These are phyloP conservation scores for Sporobolomyces roseus DNA, from an alignment of 768 basidiomycete genomes.

Conservation along the genomic window DNA sequence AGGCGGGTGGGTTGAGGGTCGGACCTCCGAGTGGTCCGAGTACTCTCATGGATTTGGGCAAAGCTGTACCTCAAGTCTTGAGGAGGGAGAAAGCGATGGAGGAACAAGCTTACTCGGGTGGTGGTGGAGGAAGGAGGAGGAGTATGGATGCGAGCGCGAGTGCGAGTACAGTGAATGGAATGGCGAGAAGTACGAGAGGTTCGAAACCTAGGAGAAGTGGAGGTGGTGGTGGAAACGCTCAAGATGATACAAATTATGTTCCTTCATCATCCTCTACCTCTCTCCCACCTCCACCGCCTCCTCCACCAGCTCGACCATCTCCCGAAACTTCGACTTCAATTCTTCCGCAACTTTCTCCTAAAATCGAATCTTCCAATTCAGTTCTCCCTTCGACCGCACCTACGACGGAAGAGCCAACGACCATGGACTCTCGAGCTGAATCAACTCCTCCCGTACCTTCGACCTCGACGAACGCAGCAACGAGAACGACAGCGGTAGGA, in stretches of 20 bases:
- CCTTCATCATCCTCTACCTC: slow-evolving; percentile 6
- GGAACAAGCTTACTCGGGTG: too few relatives aligned
- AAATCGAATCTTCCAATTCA: not conserved
- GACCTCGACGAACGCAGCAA: not conserved
- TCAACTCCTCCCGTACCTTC: not conserved
- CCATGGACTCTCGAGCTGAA: not conserved
- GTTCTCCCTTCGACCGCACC: not conserved
- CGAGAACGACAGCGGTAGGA: slow-evolving; percentile 3
- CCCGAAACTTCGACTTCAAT: not conserved
- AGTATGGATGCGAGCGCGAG: not conserved
- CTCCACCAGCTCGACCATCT: not conserved
- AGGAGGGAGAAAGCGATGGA: slow-evolving; percentile 1
- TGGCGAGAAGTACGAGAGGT: slow-evolving; percentile 5
- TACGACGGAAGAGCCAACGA: not conserved
- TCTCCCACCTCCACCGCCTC: not conserved
- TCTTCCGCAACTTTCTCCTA: not conserved
- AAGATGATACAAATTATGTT: not conserved
- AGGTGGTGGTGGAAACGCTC: too few relatives aligned
- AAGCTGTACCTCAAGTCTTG: slow-evolving; percentile 3
- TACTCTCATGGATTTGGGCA: slow-evolving; percentile 9
- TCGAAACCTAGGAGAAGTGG: slow-evolving; percentile 7
- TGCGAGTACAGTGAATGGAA: slow-evolving; percentile 1
- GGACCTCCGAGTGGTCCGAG: slow-evolving; percentile 7
- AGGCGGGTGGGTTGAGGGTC: slow-evolving; percentile 1
- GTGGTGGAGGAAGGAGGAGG: slow-evolving; percentile 1